Base-by-base conservation (phyloP, 2,329 filamentous ascomycete species). In the Microdochium paspali region DNA sequence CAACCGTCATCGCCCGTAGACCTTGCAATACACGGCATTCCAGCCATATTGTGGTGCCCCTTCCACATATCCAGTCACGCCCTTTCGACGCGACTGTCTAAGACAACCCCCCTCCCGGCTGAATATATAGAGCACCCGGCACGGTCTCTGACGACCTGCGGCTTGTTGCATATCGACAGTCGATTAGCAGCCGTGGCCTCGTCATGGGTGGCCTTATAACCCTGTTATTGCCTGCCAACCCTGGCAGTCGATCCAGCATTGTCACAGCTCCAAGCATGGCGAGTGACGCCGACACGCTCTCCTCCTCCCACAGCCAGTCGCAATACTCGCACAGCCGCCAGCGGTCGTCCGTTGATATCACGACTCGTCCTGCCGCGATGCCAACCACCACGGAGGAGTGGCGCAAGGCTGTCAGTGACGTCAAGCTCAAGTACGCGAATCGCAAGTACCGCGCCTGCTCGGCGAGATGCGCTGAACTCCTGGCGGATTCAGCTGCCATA, bases 381-480 rank as follows among this genome's bases (percentile, higher is more conserved):
- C 72, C 73, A 2, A 67, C 66, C 48, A 76, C 70, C 0, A 50
- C 65, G 2, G 56, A 61, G 3, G 76, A 80, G 44, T 82, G 78
- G 78, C 71, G 65, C 51, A 66, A 62, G 46, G 62, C 71, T 5
- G 66, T 81, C 46, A 58, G 64, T 21, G 74, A 79, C 31, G 67
- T 80, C 51, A 81, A 80, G 67, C 63, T 66, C 44, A 72, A 76
- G 49, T 78, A 78, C 51, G 53, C 72, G 20, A 68, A 67, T 54
- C 68, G 67, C 48, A 68, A 70, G 48, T 79, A 77, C 54, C 70
- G 74, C 10, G 69, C 71, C 7, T 81, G 78, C 61, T 72, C 72
- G 32, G 62, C 70, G 24, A 65, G 71, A 42, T 81, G 77, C 58
- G 66, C 64, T 44, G 74, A 79, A 55, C 70, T 80, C 31, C 58